Evolutionary conservation across 129 eudicot species (phyloP).

Genomic region (Calendula officinalis): DNA sequence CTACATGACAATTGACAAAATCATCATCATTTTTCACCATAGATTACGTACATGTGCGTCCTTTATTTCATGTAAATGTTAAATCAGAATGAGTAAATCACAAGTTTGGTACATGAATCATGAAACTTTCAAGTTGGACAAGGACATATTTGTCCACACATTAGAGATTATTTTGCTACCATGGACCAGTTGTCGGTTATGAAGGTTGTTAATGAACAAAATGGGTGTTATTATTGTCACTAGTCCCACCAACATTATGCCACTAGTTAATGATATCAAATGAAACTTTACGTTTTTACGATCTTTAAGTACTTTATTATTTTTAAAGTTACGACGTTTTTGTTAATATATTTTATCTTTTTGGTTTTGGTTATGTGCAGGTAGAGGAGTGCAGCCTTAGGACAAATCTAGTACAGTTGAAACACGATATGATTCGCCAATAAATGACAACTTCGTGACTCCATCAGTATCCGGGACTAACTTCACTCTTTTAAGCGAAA

Average conservation of each 20-base stretch:
- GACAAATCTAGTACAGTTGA: slow-evolving; percentile 72
- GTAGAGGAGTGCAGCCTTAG: slow-evolving; percentile 83
- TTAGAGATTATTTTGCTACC: slow-evolving; percentile 1
- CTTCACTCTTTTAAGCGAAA: slow-evolving; percentile 17
- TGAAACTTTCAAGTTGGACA: not conserved
- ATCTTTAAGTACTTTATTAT: not conserved
- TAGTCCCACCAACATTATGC: slow-evolving; percentile 15
- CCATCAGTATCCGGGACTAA: slow-evolving; percentile 31
- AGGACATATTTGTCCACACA: not conserved
- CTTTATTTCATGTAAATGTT: not conserved
- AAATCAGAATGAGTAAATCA: not conserved
- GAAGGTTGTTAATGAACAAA: slow-evolving; percentile 12
- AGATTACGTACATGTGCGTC: not conserved
- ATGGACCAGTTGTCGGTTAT: slow-evolving; percentile 3
- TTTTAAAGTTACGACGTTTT: not conserved
- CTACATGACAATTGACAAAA: not conserved
- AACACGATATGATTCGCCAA: slow-evolving; percentile 43
- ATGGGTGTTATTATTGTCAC: not conserved
- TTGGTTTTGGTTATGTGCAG: slow-evolving; percentile 37
- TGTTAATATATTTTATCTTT: not conserved
- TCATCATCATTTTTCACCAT: slow-evolving; percentile 9
- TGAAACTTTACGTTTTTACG: not conserved
- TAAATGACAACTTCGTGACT: slow-evolving; percentile 19
- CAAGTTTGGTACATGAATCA: not conserved
- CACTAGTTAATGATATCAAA: not conserved